Base-by-base conservation (phyloP, 2,329 filamentous ascomycete genomes). In the Aureobasidium pullulans region DNA sequence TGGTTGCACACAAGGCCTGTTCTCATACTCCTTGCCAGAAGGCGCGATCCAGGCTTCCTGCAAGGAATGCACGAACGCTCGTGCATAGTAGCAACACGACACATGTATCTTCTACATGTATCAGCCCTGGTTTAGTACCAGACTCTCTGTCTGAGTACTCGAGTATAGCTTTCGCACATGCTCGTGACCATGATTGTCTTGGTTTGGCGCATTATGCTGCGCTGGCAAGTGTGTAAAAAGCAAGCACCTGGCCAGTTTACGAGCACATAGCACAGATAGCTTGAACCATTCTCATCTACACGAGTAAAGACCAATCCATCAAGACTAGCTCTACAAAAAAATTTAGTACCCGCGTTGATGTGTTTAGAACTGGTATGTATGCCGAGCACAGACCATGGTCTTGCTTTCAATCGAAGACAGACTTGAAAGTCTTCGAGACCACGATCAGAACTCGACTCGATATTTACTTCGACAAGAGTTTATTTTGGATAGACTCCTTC, bases 301-400 rank as follows among this genome's bases (percentile, higher is more conserved):
- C 15, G 23, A 4, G 34, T n/a, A 9, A 5, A 19, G 2, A 1
- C 13, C 4, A 11, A 32, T 1, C 6, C 13, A 28, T 9, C 1
- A 4, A 1, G 16, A 28, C 15, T 23, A 10, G 3, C 6, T 29
- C 1, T 15, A 36, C 1, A 15, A 5, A 23, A 23, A 23, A 13
- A 19, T 13, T 36, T 8, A 15, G n/a, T 11, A 15, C 19, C 5
- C 8, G 4, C 6, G 31, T 19, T 37, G 32, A 29, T 23, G 23
- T 4, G 15, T 16, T 44, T 16, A 10, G 10, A 48, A 36, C 37
- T 40, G 48, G 48, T 52, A 52, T 53, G 23, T 23, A 13, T 53
- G 10, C 37, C 42, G 49, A 48, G 54, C 54, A 58, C 54, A 58
- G 54, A 58, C 54, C 54, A 58, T 13, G 54, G 23, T 58, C 39